Base-by-base conservation (phyloP, 2,329 filamentous ascomycete genomes). In the Alternaria hordeiaustralica region DNA sequence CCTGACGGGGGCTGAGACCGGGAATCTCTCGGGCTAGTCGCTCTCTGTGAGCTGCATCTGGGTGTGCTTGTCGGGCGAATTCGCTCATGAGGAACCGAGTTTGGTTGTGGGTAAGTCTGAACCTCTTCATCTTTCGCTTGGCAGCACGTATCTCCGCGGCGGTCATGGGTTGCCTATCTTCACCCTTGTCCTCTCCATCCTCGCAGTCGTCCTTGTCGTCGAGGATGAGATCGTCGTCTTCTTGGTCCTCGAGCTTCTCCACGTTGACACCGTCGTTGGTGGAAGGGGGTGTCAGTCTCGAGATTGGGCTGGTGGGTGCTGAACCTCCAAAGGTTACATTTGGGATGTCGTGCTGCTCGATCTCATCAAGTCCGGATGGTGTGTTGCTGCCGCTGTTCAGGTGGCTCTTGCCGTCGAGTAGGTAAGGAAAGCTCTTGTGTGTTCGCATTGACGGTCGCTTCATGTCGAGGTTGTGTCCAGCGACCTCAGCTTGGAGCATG, bases 31-130 rank as follows among this genome's bases (percentile, higher is more conserved):
- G 86, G 5, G 94, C 95, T 41, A 98, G 84, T 50, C 93, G 87
- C 78, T 97, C 94, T 66, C 94, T 87, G 79, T 97, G 94, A 50
- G 92, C 92, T 44, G 94, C 94, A 81, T 98, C 94, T 8, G 94
- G 94, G 78, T 97, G 94, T 23, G 94, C 93, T 78, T 98, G 94
- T 73, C 96, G 94, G 61, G 94, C 92, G 75, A 97, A 98, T 79
- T 98, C 94, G 81, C 93, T 97, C 93, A 97, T 97, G 60, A 98
- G 84, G 74, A 97, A 98, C 13, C 95, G 90, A n/a, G 95, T 97
- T 85, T 98, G 95, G 73, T 96, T 95, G 80, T 97, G 94, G 1
- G 94, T 97, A 68, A 98, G 89, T 70, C 94, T 88, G 77, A 95
- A 95, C 61, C 92, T 86, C 84, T 95, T 95, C 92, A 86, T 86